Base-by-base conservation (phyloP, 1,139 yeast genomes). In the Yamadazyma trypodendri region DNA sequence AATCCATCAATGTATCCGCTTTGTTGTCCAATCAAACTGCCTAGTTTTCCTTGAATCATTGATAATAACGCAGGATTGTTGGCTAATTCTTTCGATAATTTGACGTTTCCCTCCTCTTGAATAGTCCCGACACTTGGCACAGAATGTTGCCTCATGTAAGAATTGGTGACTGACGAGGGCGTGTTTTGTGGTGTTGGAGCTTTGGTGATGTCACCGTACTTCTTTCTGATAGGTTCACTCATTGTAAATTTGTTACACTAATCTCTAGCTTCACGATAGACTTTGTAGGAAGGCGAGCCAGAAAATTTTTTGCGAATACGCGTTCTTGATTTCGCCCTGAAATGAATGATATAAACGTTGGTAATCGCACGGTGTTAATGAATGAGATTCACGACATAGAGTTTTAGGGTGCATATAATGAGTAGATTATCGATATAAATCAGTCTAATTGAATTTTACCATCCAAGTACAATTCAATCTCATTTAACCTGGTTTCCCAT, bases 181-280 rank as follows among this genome's bases (percentile, higher is more conserved):
- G 99, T 92, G 72, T 92, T 92, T 60, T 94, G 98, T 10, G 99
- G 99, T 2, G 99, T 92, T 35, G 99, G 98, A 4, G 98, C 98
- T 58, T 84, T 81, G 50, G 95, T 84, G 51, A 89, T 80, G 59
- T 86, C 88, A 56, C 84, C 83, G 50, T 79, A 65, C 56, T 81
- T 76, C 63, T 67, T 74, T 65, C 79, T 79, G 59, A 81, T 81
- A 35, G 86, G 87, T 63, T 77, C 87, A 42, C 83, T 70, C 87
- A 81, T 81, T 25, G 14, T n/a, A 23, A 6, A n/a, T 4, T 29
- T 6, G 16, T 13, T 29, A 10, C 14, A 18, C 16, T 11, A 32
- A 4, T 32, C 11, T 16, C 11, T 12, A 25, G 20, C 14, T 14
- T 6, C 12, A 24, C 28, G 28, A 27, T 27, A 27, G 29, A 32